These are phyloP conservation scores for Isabelozyma gotoi DNA, from an alignment of 805 yeast species.

Conservation along the genomic window DNA sequence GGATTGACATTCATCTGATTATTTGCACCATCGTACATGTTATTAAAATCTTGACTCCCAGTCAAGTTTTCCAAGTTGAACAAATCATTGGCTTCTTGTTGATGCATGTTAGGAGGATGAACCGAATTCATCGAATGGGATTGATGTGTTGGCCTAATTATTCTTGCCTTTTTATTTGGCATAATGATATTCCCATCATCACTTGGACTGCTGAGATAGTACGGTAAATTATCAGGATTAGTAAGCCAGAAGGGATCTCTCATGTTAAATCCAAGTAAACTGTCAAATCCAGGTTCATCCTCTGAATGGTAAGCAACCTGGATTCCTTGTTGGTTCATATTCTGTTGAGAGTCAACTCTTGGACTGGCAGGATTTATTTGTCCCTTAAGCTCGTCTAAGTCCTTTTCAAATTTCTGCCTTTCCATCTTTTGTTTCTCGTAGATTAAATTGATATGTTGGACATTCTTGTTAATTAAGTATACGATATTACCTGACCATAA, in stretches of 20 bases:
- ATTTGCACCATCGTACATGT: background rate
- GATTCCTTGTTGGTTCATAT: background rate
- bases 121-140: background rate
- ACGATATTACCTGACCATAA: constrained; percentile 37
- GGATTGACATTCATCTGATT: background rate
- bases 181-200: constrained; percentile 14
- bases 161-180: constrained; percentile 2
- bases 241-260: constrained; percentile 54
- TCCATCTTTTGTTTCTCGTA: constrained; percentile 14
- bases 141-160: background rate
- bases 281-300: constrained; percentile 22
- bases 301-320: constrained; percentile 4
- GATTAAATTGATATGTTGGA: constrained; percentile 26
- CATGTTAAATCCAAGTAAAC: constrained; percentile 39
- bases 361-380: constrained; percentile 2
- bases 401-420: constrained; percentile 5
- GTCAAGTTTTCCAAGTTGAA: background rate
- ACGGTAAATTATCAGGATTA: constrained; percentile 47
- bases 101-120: background rate
- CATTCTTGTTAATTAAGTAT: constrained; percentile 29
- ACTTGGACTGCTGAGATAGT: constrained; percentile 28
- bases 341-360: no score
- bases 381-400: constrained; percentile 1
- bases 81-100: constrained; percentile 1
- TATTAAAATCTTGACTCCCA: background rate